phyloP scores from a whole-genome alignment of 1,284 basidiomycete genomes.

The Irpex sp. region DNA sequence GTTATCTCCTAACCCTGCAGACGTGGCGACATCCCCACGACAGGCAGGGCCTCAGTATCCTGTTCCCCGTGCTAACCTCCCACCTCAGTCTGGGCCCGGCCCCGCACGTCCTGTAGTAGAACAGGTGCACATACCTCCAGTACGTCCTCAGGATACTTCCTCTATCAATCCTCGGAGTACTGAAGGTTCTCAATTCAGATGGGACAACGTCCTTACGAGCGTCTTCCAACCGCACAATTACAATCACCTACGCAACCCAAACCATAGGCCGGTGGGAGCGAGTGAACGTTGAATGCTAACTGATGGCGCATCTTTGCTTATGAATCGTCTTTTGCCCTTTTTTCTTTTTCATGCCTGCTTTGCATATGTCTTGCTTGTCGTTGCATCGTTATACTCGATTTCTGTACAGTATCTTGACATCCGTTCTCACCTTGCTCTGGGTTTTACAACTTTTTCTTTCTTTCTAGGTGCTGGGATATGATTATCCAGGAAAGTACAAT shows the following conservation, averaged over 20 bases:
- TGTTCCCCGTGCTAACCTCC: background rate
- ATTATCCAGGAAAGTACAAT: background rate
- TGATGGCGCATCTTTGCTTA: background rate
- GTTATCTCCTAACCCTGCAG: slow-evolving; percentile 25
- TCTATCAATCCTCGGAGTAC: slow-evolving; percentile 2
- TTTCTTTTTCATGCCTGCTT: background rate
- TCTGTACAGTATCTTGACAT: background rate
- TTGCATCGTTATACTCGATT: background rate
- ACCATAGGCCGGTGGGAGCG: background rate
- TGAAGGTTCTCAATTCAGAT: slow-evolving; percentile 2
- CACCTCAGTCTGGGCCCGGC: background rate
- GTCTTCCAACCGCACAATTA: slow-evolving; percentile 1
- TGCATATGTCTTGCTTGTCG: background rate
- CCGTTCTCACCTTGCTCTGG: background rate
- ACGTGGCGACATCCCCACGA: slow-evolving; percentile 21
- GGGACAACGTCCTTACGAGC: slow-evolving; percentile 1
- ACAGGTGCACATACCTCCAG: slow-evolving; percentile 1
- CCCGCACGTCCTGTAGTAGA: background rate
- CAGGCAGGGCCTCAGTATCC: background rate
- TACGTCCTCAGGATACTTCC: background rate
- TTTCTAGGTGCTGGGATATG: background rate
- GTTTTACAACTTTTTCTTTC: background rate
- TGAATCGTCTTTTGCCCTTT: background rate
- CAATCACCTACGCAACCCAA: background rate
- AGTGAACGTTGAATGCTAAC: background rate